phyloP scores from a whole-genome alignment of 78 protist genomes.

The Cavenderia fasciculata region DNA sequence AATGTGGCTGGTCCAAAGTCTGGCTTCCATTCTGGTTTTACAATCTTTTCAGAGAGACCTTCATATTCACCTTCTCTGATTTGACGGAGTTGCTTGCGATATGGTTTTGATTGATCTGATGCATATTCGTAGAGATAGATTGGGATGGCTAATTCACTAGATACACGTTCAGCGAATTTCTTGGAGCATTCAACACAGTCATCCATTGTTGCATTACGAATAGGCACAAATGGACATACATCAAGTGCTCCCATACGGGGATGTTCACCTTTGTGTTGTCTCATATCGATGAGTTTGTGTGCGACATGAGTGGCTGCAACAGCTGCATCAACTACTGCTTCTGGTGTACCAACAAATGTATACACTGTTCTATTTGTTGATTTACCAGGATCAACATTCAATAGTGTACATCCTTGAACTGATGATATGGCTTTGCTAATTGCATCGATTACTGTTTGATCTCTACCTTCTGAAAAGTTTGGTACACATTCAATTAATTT shows the following conservation, averaged over 20 bases:
- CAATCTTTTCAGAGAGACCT: slow-evolving; percentile 37
- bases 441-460: slow-evolving; percentile 69
- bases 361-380: slow-evolving; percentile 81
- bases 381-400: slow-evolving; percentile 83
- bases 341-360: slow-evolving; percentile 80
- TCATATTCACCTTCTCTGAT: slow-evolving; percentile 79
- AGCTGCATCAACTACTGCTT: slow-evolving; percentile 76
- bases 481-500: slow-evolving; percentile 86
- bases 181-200: slow-evolving; percentile 68
- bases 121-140: slow-evolving; percentile 79
- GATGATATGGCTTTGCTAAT: slow-evolving; percentile 56
- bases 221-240: slow-evolving; percentile 83
- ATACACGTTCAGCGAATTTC: slow-evolving; percentile 29
- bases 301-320: slow-evolving; percentile 42
- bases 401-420: slow-evolving; percentile 66
- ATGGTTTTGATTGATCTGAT: slow-evolving; percentile 5
- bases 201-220: slow-evolving; percentile 76
- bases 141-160: slow-evolving; percentile 55
- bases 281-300: slow-evolving; percentile 78
- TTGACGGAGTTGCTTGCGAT: slow-evolving; percentile 65
- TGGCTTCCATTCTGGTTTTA: slow-evolving; percentile 64
- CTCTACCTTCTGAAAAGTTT: slow-evolving; percentile 85
- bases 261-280: slow-evolving; percentile 77
- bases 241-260: slow-evolving; percentile 83
- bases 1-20: slow-evolving; percentile 76